Base-by-base conservation (phyloP, 768 basidiomycete species). In the Pulveroboletus sp. region DNA sequence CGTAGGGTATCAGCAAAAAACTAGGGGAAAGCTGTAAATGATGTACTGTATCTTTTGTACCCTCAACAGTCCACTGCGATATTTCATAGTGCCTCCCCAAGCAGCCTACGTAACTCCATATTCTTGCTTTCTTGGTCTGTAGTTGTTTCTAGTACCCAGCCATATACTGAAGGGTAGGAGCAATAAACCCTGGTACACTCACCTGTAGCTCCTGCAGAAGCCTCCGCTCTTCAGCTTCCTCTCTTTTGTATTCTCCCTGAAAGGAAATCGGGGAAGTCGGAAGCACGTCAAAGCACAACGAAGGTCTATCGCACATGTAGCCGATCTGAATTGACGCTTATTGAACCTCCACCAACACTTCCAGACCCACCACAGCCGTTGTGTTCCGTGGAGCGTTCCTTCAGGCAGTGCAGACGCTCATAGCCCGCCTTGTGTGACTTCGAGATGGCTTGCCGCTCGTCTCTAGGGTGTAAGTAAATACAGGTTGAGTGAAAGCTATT, bases 11-110 rank as follows among this genome's bases (percentile, higher is more conserved):
- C 15, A 27, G 15, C 17, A 17, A 35, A 49, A 17, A 31, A 18
- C 27, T 9, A 46, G 54, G 33, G 39, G 52, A 9, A 64, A 45
- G 35, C 26, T 65, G 45, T 64, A 27, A 56, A 42, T 3, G 15
- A 45, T 39, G 6, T 17, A 4, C 21, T 2, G 21, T 21, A 38
- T 33, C 27, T 28, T 28, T 32, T 8, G 10, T 43, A 31, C 27
- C 8, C 13, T 21, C 10, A 4, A 18, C 18, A 6, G n/a, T 36
- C 39, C 21, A 24, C 14, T 8, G 15, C 36, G 8, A n/a, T 18
- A 36, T 35, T 13, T 50, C 39, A 56, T 9, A 8, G 1, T 4
- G 33, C 24, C 39, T 61, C 59, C 27, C 51, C 46, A 3, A 59
- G 46, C 35, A 59, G 27, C 31, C 31, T 50, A 15, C 55, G 58